phyloP scores from a whole-genome alignment of 1,284 basidiomycete species.

The Boletus smithii region DNA sequence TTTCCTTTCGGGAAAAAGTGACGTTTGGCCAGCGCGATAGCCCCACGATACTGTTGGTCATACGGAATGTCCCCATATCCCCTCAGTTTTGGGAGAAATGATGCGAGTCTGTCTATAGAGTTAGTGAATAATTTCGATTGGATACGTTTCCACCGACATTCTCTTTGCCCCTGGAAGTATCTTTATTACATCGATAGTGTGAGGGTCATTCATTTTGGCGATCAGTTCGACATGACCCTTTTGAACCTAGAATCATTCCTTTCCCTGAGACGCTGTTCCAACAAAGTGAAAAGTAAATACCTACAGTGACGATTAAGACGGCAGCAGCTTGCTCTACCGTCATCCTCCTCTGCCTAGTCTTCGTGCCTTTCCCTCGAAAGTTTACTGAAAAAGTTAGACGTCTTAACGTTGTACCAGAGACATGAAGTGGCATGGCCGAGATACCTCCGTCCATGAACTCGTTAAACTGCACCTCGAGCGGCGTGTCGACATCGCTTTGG shows the following conservation, averaged over 20 bases:
- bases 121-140: conserved; percentile 2
- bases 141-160: conserved; percentile 16
- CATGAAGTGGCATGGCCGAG: neutral
- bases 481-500: conserved; percentile 3
- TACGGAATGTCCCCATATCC: conserved; percentile 32
- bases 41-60: conserved; percentile 28
- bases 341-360: conserved; percentile 21
- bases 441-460: conserved; percentile 30
- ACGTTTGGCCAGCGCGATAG: conserved; percentile 29
- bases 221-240: conserved; percentile 28
- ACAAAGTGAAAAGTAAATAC: neutral
- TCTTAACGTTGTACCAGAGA: neutral
- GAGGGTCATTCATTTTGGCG: conserved; percentile 17
- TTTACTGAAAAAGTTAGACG: conserved; percentile 17
- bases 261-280: neutral
- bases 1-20: conserved; percentile 30
- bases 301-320: conserved; percentile 22
- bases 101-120: conserved; percentile 22
- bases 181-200: conserved; percentile 22
- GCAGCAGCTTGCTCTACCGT: conserved; percentile 26
- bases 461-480: conserved; percentile 24
- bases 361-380: conserved; percentile 23
- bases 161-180: conserved; percentile 28
- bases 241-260: conserved; percentile 20
- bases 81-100: conserved; percentile 31